phyloP scores from a whole-genome alignment of 805 yeast species.

The Wickerhamiella azyma region DNA sequence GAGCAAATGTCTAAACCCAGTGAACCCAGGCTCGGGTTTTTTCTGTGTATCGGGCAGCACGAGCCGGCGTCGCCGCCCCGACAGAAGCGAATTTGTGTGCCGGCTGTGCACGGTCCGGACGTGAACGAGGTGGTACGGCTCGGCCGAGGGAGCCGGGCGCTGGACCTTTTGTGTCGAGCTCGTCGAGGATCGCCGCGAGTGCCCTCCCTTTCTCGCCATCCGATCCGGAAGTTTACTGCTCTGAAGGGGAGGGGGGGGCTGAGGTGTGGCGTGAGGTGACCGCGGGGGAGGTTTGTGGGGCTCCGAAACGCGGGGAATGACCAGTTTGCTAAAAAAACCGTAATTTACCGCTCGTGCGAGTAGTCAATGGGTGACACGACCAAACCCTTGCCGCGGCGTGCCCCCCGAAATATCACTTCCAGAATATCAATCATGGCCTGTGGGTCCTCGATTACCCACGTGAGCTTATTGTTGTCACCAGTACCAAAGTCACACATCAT shows the following conservation, averaged over 20 bases:
- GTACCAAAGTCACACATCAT: constrained; percentile 99
- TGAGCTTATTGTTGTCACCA: constrained; percentile 90
- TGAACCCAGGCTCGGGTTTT: constrained; percentile 8
- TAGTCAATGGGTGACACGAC: constrained; percentile 60
- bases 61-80: constrained; percentile 9
- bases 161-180: not conserved
- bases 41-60: constrained; percentile 6
- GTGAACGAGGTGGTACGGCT: constrained; percentile 1
- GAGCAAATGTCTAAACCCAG: constrained; percentile 31
- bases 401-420: constrained; percentile 83
- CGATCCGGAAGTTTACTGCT: not conserved
- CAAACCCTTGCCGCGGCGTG: constrained; percentile 81
- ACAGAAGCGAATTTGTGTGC: constrained; percentile 4
- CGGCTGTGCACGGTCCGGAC: constrained; percentile 5
- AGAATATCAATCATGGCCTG: constrained; percentile 86
- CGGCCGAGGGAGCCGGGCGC: not conserved
- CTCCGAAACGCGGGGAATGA: too few species aligned
- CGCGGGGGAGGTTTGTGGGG: not conserved
- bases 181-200: not conserved
- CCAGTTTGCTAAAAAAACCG: too few species aligned
- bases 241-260: not conserved
- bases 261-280: not conserved
- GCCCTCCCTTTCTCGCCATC: not conserved
- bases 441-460: constrained; percentile 60
- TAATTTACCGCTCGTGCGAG: constrained; percentile 9